phyloP scores from a whole-genome alignment of 2,329 filamentous ascomycete genomes.

The Stachybotrys echinatus region DNA sequence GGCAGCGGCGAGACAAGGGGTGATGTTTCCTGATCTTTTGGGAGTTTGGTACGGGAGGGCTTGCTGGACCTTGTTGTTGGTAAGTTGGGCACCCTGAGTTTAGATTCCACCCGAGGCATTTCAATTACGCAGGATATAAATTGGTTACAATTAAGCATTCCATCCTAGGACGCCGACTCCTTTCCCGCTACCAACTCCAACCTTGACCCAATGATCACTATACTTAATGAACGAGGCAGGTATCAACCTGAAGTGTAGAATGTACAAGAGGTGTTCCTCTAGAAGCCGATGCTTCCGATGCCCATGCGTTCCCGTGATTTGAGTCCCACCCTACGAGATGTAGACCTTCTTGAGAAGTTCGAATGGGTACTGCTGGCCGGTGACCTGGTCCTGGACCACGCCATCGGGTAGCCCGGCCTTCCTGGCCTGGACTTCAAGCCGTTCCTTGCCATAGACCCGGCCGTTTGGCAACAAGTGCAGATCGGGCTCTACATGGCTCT shows the following conservation, averaged over 20 bases:
- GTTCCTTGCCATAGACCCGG: constrained; percentile 72
- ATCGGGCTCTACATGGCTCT: constrained; percentile 87
- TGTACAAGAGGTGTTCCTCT: too few species aligned
- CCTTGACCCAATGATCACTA: too few species aligned
- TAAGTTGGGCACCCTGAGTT: too few species aligned
- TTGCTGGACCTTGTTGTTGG: too few species aligned
- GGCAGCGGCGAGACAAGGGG: too few species aligned
- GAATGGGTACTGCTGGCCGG: constrained; percentile 60
- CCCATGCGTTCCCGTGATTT: too few species aligned
- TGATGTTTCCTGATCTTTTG: too few species aligned
- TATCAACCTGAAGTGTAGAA: too few species aligned
- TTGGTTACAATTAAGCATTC: background rate
- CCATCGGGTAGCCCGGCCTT: constrained; percentile 68
- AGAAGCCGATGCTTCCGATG: too few species aligned
- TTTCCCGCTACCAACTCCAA: background rate
- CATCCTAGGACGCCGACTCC: background rate
- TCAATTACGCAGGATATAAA: background rate
- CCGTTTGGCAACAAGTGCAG: constrained; percentile 83
- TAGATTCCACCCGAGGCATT: too few species aligned
- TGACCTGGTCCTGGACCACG: constrained; percentile 72
- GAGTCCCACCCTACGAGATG: constrained; percentile 79
- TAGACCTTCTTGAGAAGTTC: constrained; percentile 78
- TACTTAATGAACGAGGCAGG: too few species aligned
- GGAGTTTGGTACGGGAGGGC: too few species aligned
- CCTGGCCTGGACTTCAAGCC: constrained; percentile 69